Evolutionary conservation across 805 yeast genomes (phyloP).

Genomic region (Suhomyces emberorum): DNA sequence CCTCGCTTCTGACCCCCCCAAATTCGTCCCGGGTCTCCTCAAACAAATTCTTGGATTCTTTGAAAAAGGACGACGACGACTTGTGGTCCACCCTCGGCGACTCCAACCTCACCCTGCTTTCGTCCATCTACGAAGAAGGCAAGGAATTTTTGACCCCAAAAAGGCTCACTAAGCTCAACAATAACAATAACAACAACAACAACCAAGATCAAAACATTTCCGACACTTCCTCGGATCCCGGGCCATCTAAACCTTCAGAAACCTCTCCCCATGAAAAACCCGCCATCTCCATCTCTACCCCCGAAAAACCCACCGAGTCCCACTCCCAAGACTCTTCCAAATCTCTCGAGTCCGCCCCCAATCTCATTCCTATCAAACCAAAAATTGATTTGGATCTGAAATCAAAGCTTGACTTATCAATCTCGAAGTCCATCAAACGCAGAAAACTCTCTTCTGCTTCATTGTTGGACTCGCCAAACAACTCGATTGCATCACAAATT

Average conservation of each 20-base stretch:
- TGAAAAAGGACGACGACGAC: conserved; percentile 17
- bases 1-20: conserved; percentile 13
- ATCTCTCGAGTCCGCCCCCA: conserved; percentile 10
- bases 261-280: neutral
- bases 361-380: conserved; percentile 8
- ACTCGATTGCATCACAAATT: conserved; percentile 34
- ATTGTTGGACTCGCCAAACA: conserved; percentile 30
- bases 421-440: conserved; percentile 7
- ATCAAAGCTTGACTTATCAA: conserved; percentile 4
- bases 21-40: conserved; percentile 9
- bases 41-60: conserved; percentile 16
- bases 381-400: conserved; percentile 2
- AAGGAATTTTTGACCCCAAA: conserved; percentile 32
- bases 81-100: conserved; percentile 29
- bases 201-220: neutral
- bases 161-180: conserved; percentile 16
- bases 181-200: neutral
- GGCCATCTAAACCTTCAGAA: neutral
- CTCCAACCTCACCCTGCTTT: conserved; percentile 13
- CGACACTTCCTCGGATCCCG: neutral
- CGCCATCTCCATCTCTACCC: neutral
- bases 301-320: neutral
- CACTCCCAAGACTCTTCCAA: neutral
- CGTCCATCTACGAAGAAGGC: conserved; percentile 27
- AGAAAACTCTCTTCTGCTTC: conserved; percentile 7